Base-by-base conservation (phyloP, 495 filamentous ascomycete species). In the Tuber brumale region DNA sequence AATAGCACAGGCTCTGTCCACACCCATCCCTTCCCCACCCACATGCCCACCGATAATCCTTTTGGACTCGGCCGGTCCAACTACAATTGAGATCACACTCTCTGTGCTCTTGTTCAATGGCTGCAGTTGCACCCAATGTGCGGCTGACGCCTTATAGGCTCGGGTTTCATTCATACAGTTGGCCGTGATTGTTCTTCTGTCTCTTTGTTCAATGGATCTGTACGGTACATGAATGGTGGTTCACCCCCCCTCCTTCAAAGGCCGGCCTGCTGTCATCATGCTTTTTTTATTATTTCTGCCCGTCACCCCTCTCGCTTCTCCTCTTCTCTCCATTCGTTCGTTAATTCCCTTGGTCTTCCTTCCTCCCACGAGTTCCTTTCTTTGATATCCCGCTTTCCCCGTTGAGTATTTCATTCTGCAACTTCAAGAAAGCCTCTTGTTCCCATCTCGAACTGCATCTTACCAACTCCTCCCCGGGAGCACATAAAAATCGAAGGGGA, bases 151-250 rank as follows among this genome's bases (percentile, higher is more conserved):
- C 57, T 61, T 66, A 66, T 66, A 66, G 57, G 57, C 57, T 66
- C 57, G 14, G 14, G 57, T 35, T 35, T 66, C 57, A 66, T 7
- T 4, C 27, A 61, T 66, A 66, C 57, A 70, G 39, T 71, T 46
- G 72, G 72, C 75, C 43, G 72, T 76, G 75, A 76, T 77, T 70
- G 57, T 71, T 75, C 75, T 61, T 45, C 37, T 80, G 16, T 46
- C 66, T 75, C 78, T 80, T 80, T 80, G 78, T 80, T 80, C 78
- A 76, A 79, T 80, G 78, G 46, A 14, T 27, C 57, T 35, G 57
- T 31, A 66, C 57, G 4, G 16, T 66, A n/a, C n/a, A 31, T 66
- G 72, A 74, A 37, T 46, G 37, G 42, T 73, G 74, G 69, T 70
- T 74, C 61, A 35, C 51, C n/a, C 51, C 51, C 57, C 57, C 57